Evolutionary conservation across 2,329 filamentous ascomycete species (phyloP).

Genomic region (Trichoderma pleuroti): DNA sequence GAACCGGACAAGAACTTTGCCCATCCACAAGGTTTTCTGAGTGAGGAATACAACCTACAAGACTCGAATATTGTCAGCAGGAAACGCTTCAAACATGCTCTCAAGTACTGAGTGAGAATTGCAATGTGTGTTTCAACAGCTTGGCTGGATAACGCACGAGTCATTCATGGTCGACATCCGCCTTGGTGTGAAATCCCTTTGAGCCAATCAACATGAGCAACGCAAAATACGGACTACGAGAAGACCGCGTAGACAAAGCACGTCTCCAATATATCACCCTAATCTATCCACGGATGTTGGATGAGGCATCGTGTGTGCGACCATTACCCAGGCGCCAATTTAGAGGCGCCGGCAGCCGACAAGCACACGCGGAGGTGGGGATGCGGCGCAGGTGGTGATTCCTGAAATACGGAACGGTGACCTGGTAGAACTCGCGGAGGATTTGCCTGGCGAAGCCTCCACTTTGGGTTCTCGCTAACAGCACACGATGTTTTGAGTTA

Average conservation of each 20-base stretch:
- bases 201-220: neutral
- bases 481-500: neutral
- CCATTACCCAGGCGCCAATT: neutral
- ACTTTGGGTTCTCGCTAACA: neutral
- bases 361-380: slow-evolving; percentile 12
- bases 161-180: neutral
- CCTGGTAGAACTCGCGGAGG: neutral
- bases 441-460: neutral
- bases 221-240: neutral
- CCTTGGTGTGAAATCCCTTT: neutral
- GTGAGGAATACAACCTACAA: neutral
- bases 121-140: neutral
- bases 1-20: neutral
- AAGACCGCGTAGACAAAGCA: neutral
- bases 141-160: neutral
- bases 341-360: slow-evolving; percentile 5
- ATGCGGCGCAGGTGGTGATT: neutral
- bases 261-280: neutral
- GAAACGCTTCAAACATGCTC: neutral
- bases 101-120: neutral
- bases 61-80: neutral
- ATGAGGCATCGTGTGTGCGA: slow-evolving; percentile 14
- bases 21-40: neutral
- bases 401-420: neutral
- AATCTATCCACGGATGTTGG: neutral